A percentile compares a stretch with the other conserved stretches of the same genome.
Evolutionary conservation across 2,329 filamentous ascomycete genomes (phyloP).

Genomic region (Xylaria sp.): DNA sequence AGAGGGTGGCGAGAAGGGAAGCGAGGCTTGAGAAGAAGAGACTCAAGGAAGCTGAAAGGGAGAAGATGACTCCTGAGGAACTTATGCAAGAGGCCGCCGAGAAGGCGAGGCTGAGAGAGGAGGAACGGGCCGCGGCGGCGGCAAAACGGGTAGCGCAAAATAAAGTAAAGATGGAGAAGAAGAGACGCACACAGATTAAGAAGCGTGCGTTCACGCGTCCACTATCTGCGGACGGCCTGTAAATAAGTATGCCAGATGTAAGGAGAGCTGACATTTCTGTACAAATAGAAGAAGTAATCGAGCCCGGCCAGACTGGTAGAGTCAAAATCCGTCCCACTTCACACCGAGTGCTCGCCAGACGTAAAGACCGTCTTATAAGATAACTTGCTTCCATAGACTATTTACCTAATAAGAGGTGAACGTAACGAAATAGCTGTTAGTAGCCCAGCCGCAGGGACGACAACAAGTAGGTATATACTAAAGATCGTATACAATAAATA

Average conservation of each 20-base stretch:
- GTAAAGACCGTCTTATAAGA: slow-evolving; percentile 4
- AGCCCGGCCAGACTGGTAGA: not conserved
- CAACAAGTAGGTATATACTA: slow-evolving; percentile 1
- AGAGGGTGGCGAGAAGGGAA: not conserved
- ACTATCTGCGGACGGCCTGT: too few species aligned
- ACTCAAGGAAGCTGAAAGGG: not conserved
- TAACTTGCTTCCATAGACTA: slow-evolving; percentile 9
- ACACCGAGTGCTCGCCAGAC: not conserved
- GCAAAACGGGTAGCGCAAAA: not conserved
- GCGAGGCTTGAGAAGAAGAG: slow-evolving; percentile 1
- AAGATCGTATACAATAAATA: slow-evolving; percentile 1
- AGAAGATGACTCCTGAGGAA: not conserved
- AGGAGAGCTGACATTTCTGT: not conserved
- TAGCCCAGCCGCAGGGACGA: not conserved
- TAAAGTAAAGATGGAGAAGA: not conserved
- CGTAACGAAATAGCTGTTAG: not conserved
- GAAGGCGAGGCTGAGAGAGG: not conserved
- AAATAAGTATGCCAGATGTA: not conserved
- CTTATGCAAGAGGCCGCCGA: not conserved
- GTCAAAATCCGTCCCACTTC: not conserved
- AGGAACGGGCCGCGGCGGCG: not conserved
- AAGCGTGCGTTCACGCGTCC: too few species aligned
- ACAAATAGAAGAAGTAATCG: not conserved
- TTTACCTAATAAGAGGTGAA: slow-evolving; percentile 1
- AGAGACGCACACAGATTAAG: not conserved